Conservation (phyloP, 23 red algal species). For the Gracilaria caudata region DNA sequence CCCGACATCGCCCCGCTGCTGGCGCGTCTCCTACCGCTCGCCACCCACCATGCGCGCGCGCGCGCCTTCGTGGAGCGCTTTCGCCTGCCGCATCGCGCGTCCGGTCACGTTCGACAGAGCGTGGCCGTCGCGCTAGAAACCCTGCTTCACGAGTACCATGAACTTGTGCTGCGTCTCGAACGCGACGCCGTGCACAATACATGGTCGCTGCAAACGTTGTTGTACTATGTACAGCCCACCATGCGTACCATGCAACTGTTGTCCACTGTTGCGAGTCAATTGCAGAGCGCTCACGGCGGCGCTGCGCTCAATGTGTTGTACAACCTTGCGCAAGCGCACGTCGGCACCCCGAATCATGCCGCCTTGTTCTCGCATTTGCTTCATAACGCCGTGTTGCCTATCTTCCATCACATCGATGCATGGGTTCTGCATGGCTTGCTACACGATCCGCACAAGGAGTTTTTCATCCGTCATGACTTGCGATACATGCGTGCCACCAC, state of each 20-base stretch:
- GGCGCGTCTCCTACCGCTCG: conserved; percentile 31
- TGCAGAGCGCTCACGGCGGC: conserved; percentile 26
- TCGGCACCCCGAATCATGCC: conserved; percentile 45
- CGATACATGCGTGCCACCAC: conserved; percentile 35
- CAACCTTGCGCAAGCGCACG: conserved; percentile 16
- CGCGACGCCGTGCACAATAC: neutral
- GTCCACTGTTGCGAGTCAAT: neutral
- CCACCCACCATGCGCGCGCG: conserved; percentile 43
- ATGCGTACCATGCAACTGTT: conserved; percentile 55
- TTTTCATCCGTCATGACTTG: conserved; percentile 70
- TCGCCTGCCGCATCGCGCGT: neutral
- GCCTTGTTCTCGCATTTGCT: conserved; percentile 36
- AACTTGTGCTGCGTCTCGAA: conserved; percentile 56
- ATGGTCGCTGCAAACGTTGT: conserved; percentile 52
- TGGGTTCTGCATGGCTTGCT: conserved; percentile 71
- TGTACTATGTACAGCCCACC: conserved; percentile 52
- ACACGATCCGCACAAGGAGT: conserved; percentile 73
- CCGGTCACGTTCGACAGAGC: conserved; percentile 51
- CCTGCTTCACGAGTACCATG: conserved; percentile 56
- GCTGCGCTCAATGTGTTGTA: conserved; percentile 44
- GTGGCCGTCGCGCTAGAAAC: conserved; percentile 29
- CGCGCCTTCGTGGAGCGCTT: conserved; percentile 45
- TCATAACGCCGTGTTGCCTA: conserved; percentile 33
- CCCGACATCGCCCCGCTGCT: conserved; percentile 30
- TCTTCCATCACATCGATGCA: conserved; percentile 36